A percentile compares a stretch with the other conserved stretches of the same genome.
These are phyloP conservation scores for Beauveria rudraprayagi DNA, from an alignment of 2,329 filamentous ascomycete genomes.

Conservation along the genomic window DNA sequence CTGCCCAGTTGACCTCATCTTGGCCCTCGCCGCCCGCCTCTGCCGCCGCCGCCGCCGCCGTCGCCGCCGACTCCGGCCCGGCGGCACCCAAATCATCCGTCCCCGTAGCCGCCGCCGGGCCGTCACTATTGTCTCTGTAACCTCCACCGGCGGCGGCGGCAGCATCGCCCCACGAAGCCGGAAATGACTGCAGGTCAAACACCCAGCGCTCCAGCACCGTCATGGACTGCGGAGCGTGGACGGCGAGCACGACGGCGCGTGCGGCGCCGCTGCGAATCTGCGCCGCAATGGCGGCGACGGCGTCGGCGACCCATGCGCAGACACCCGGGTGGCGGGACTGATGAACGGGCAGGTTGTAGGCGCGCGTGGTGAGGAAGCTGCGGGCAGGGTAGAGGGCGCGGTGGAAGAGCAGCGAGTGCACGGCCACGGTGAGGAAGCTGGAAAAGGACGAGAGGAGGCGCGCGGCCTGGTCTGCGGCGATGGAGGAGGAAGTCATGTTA, in stretches of 20 bases:
- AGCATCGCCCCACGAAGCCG: conserved; percentile 30
- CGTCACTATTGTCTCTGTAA: background rate
- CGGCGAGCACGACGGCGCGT: conserved; percentile 38
- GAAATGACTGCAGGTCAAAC: conserved; percentile 48
- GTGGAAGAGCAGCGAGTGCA: conserved; percentile 82
- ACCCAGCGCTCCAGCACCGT: conserved; percentile 53
- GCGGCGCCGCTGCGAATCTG: conserved; percentile 56
- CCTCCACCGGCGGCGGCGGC: background rate
- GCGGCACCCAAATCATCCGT: background rate
- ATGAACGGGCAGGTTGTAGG: conserved; percentile 76
- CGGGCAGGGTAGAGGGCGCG: conserved; percentile 68
- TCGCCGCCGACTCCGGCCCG: background rate
- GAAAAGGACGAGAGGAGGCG: conserved; percentile 62
- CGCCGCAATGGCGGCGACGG: conserved; percentile 60
- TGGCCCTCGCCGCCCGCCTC: conserved; percentile 10
- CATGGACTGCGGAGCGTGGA: conserved; percentile 33
- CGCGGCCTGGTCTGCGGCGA: conserved; percentile 36
- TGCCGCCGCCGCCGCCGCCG: background rate
- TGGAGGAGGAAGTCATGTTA: conserved; percentile 12
- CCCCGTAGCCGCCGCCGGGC: background rate
- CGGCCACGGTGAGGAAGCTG: conserved; percentile 71
- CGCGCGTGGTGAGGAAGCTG: conserved; percentile 71
- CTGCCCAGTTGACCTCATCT: conserved; percentile 40
- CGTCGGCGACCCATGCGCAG: conserved; percentile 78
- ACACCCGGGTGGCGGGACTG: conserved; percentile 82